Conservation (phyloP, 176 grass and related monocot genomes). For the Saccharum officinarum region DNA sequence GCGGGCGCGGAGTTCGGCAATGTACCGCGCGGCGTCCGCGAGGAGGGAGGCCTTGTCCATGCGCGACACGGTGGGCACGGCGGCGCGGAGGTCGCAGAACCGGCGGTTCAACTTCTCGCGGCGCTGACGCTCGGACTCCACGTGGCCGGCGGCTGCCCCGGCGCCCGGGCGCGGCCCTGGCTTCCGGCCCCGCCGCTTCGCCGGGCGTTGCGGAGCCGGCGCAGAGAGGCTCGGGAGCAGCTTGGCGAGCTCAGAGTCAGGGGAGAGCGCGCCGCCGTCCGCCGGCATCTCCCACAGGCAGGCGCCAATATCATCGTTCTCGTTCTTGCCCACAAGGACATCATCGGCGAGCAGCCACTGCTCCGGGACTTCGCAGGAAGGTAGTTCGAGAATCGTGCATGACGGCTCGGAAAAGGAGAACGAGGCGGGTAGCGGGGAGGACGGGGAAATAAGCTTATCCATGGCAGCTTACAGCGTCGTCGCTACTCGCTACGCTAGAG, state of each 20-base stretch:
- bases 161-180: slow-evolving; percentile 21
- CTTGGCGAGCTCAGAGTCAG: slow-evolving; percentile 36
- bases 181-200: slow-evolving; percentile 46
- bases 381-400: not conserved
- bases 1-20: slow-evolving; percentile 57
- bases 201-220: not conserved
- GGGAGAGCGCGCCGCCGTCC: slow-evolving; percentile 21
- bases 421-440: not conserved
- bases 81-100: slow-evolving; percentile 38
- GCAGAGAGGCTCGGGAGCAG: not conserved
- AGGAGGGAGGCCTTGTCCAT: slow-evolving; percentile 94
- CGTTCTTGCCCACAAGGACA: slow-evolving; percentile 19
- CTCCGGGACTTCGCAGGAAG: slow-evolving; percentile 47
- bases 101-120: not conserved
- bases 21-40: slow-evolving; percentile 68
- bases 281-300: not conserved
- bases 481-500: not conserved
- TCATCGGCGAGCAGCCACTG: slow-evolving; percentile 40
- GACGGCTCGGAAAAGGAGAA: not conserved
- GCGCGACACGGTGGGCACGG: slow-evolving; percentile 72
- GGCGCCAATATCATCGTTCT: not conserved
- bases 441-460: not conserved
- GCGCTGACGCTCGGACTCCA: slow-evolving; percentile 79
- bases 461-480: not conserved
- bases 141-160: slow-evolving; percentile 38